Conservation (phyloP, 2,329 filamentous ascomycete species). For the Cladophialophora psammophila region DNA sequence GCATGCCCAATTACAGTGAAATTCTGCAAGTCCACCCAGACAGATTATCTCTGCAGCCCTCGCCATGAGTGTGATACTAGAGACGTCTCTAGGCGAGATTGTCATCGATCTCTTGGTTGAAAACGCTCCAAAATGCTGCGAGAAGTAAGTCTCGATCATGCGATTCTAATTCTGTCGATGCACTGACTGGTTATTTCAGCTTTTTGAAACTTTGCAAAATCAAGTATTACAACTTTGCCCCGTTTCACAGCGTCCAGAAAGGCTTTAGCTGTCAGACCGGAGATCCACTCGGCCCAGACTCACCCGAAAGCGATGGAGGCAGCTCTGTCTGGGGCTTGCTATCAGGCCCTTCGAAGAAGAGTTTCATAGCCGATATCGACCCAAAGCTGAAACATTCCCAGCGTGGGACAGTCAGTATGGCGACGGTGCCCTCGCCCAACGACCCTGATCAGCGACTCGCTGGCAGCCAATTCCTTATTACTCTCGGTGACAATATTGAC, state of each 20-base stretch:
- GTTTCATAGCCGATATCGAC: constrained; percentile 83
- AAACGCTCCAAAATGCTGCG: constrained; percentile 87
- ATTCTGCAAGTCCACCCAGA: background rate
- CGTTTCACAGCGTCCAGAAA: constrained; percentile 89
- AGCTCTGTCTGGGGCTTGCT: constrained; percentile 90
- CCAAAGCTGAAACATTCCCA: constrained; percentile 88
- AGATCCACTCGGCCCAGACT: constrained; percentile 87
- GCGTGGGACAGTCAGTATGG: constrained; percentile 95
- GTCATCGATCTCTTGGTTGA: constrained; percentile 92
- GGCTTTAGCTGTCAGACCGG: constrained; percentile 96
- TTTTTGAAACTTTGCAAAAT: constrained; percentile 98
- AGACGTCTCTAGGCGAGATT: constrained; percentile 92
- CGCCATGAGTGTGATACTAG: constrained; percentile 87
- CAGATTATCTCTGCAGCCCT: background rate
- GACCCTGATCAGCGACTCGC: constrained; percentile 84
- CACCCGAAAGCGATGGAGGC: constrained; percentile 86
- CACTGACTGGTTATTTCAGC: constrained; percentile 58
- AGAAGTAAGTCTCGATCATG: constrained; percentile 74
- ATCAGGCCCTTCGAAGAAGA: constrained; percentile 72
- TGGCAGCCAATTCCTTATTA: constrained; percentile 92
- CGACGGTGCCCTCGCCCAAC: constrained; percentile 77
- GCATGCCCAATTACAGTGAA: background rate
- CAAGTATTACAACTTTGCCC: constrained; percentile 99
- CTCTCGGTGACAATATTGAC: constrained; percentile 86
- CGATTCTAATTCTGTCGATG: constrained; percentile 33